Conservation (phyloP, 2,329 filamentous ascomycete genomes). For the Penicillium sclerotigenum region DNA sequence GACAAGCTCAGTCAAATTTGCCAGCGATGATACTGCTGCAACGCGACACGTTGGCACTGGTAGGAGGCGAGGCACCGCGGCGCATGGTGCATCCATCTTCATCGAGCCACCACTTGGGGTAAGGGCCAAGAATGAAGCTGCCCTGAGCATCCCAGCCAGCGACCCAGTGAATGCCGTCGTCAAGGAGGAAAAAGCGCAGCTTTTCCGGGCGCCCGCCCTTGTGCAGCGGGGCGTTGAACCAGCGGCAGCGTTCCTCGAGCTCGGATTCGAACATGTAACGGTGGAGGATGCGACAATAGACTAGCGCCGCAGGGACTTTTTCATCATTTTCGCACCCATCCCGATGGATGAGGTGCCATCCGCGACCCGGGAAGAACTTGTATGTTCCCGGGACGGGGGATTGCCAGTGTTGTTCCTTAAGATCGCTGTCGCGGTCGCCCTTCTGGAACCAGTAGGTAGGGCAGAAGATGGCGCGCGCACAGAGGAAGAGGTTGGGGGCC, state of each 20-base stretch:
- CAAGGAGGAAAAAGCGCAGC: slow-evolving; percentile 50
- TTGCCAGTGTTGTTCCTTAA: slow-evolving; percentile 49
- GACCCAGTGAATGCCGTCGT: slow-evolving; percentile 50
- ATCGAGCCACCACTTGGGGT: slow-evolving; percentile 50
- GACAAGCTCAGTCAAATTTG: slow-evolving; percentile 24
- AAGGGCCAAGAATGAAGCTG: slow-evolving; percentile 51
- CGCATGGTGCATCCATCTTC: slow-evolving; percentile 37
- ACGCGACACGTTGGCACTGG: slow-evolving; percentile 38
- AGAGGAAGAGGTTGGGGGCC: slow-evolving; percentile 52
- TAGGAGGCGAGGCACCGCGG: slow-evolving; percentile 31
- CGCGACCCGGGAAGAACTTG: slow-evolving; percentile 49
- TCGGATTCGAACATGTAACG: slow-evolving; percentile 50
- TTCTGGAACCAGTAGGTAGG: slow-evolving; percentile 51
- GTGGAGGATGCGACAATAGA: slow-evolving; percentile 50
- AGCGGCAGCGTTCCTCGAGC: slow-evolving; percentile 47
- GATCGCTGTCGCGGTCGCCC: slow-evolving; percentile 38
- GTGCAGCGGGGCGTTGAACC: slow-evolving; percentile 40
- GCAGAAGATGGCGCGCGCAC: slow-evolving; percentile 48
- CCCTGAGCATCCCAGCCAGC: slow-evolving; percentile 50
- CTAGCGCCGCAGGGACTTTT: slow-evolving; percentile 38
- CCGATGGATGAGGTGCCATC: slow-evolving; percentile 49
- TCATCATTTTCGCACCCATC: slow-evolving; percentile 36
- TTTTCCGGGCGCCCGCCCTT: slow-evolving; percentile 38
- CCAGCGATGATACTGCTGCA: slow-evolving; percentile 33
- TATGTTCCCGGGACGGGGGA: slow-evolving; percentile 49